A percentile compares a stretch with the other conserved stretches of the same genome.
Conservation (phyloP, 768 basidiomycete species). For the Mycena vitilis region DNA sequence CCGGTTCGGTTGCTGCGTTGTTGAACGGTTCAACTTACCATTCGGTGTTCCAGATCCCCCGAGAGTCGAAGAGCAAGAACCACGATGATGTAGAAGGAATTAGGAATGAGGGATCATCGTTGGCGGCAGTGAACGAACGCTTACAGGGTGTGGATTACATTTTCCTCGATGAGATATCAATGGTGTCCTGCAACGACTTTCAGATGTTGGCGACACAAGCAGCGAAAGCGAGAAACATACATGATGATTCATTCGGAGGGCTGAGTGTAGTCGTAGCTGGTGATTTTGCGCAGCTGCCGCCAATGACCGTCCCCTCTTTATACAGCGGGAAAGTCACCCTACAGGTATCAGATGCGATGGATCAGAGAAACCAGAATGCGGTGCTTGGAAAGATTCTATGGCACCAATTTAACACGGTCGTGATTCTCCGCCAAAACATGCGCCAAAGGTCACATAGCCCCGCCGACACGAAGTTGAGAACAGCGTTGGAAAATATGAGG, state of each 20-base stretch:
- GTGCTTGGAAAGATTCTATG: not conserved
- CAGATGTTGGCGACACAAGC: not conserved
- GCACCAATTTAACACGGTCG: not conserved
- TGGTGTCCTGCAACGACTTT: not conserved
- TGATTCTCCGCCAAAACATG: not conserved
- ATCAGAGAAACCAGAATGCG: not conserved
- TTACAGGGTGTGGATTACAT: not conserved
- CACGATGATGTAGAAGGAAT: too few species aligned
- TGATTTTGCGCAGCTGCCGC: not conserved
- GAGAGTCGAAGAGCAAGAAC: too few species aligned
- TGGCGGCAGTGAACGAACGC: not conserved
- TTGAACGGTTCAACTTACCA: too few species aligned
- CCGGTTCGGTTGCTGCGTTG: too few species aligned
- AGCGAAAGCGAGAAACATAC: not conserved
- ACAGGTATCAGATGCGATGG: not conserved
- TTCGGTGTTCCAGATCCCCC: too few species aligned
- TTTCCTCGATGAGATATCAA: not conserved
- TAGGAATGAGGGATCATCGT: not conserved
- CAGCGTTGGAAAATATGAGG: not conserved
- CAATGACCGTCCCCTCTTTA: too few species aligned
- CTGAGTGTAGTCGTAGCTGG: not conserved
- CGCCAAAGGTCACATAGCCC: not conserved
- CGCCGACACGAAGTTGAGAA: not conserved
- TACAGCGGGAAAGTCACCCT: too few species aligned
- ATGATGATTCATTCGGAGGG: not conserved